Evolutionary conservation across 208 protist species (phyloP).

Genomic region (Tritrichomonas musculus): DNA sequence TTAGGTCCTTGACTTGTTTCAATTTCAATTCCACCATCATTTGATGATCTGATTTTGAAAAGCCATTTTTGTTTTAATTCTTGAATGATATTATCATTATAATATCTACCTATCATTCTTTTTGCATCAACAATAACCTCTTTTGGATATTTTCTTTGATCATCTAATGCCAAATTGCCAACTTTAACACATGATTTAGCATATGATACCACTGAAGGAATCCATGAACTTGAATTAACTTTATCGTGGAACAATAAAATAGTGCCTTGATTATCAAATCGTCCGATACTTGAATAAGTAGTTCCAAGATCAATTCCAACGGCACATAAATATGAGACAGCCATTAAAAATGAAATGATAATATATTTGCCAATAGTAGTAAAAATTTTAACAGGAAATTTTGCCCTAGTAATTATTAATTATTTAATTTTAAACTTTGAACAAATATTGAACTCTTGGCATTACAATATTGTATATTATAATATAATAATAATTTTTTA

Average conservation of each 20-base stretch:
- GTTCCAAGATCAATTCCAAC: slow-evolving; percentile 63
- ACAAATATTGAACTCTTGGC: too few relatives aligned
- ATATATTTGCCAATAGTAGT: too few relatives aligned
- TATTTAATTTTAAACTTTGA: too few relatives aligned
- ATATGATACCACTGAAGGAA: background rate
- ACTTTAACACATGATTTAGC: too few relatives aligned
- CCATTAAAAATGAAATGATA: too few relatives aligned
- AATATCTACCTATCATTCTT: slow-evolving; percentile 73
- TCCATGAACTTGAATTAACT: background rate
- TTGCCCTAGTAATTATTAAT: too few relatives aligned
- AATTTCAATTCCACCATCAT: background rate
- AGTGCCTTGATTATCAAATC: slow-evolving; percentile 52
- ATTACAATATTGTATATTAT: too few relatives aligned
- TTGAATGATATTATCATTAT: slow-evolving; percentile 69
- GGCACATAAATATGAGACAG: too few relatives aligned
- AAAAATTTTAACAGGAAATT: too few relatives aligned
- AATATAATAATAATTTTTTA: too few relatives aligned
- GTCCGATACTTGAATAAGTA: slow-evolving; percentile 62
- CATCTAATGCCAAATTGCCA: background rate
- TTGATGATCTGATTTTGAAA: too few relatives aligned
- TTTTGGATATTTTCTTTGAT: background rate
- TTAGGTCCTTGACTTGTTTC: background rate
- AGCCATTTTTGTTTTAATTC: background rate
- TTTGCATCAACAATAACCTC: slow-evolving; percentile 69
- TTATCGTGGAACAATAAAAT: background rate